Percentiles rank a stretch among this genome's conserved stretches.
Conservation (phyloP, 2,329 filamentous ascomycete species). For the Apiospora malaysiana region DNA sequence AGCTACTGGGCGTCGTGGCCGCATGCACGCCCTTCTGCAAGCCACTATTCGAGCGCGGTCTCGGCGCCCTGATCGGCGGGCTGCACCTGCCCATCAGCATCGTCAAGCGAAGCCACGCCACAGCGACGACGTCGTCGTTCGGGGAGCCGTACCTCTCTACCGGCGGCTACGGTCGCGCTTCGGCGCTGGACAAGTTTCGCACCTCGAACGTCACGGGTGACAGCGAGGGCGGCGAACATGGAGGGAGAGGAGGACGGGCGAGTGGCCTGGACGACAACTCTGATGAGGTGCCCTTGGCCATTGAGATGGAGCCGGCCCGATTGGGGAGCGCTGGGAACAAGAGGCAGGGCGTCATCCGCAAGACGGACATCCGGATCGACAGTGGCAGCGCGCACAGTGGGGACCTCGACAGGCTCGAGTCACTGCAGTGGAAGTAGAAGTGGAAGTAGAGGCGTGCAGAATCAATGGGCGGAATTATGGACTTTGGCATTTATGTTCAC, state of each 20-base stretch:
- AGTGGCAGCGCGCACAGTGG: neutral
- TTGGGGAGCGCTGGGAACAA: neutral
- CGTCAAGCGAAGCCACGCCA: neutral
- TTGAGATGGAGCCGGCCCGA: neutral
- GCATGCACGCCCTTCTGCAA: slow-evolving; percentile 20
- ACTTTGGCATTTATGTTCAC: no score
- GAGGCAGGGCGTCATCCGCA: neutral
- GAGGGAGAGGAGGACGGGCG: neutral
- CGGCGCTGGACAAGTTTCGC: neutral
- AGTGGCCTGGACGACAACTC: neutral
- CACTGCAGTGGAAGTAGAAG: neutral
- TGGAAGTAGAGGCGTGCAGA: neutral
- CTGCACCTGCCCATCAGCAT: neutral
- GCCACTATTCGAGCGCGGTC: slow-evolving; percentile 7
- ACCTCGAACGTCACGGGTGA: neutral
- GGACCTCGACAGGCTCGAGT: slow-evolving; percentile 4
- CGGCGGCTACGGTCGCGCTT: neutral
- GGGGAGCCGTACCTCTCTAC: neutral
- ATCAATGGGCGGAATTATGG: neutral
- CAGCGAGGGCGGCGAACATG: neutral
- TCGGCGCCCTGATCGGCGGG: neutral
- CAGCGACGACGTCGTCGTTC: neutral
- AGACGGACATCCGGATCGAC: neutral
- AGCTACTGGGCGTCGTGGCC: slow-evolving; percentile 6
- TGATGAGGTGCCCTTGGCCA: neutral